A percentile compares a stretch with the other conserved stretches of the same genome.
phyloP scores from a whole-genome alignment of 441 rosid species.

The Pelargonium cotyledonis region DNA sequence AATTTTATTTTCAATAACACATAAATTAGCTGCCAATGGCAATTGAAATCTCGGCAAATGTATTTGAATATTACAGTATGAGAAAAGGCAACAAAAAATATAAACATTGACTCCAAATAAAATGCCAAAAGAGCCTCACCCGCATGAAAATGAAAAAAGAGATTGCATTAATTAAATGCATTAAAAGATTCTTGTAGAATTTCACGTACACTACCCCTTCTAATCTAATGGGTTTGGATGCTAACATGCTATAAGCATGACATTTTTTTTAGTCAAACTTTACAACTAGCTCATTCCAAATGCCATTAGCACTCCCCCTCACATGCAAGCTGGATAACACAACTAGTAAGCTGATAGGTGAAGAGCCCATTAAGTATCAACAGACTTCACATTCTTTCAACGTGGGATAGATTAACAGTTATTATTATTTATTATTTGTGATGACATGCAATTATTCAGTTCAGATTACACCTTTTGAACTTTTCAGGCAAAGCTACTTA shows the following conservation, averaged over 20 bases:
- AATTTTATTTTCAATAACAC: not conserved
- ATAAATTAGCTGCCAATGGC: not conserved
- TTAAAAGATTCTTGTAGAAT: not conserved
- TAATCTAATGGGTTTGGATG: no score
- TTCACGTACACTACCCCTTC: not conserved
- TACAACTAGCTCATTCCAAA: no score
- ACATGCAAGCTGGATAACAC: no score
- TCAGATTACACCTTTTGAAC: constrained; percentile 9
- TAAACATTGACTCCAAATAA: not conserved
- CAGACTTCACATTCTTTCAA: no score
- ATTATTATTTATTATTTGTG: not conserved
- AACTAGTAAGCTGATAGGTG: no score
- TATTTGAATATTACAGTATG: not conserved
- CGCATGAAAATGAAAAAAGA: no score
- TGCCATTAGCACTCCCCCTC: no score
- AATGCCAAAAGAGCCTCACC: not conserved
- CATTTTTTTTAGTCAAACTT: no score
- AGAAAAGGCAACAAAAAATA: no score
- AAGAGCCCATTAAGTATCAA: no score
- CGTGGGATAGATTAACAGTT: not conserved
- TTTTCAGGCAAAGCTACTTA: constrained; percentile 66
- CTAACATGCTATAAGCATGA: not conserved
- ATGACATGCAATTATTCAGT: constrained; percentile 6
- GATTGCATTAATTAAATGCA: not conserved
- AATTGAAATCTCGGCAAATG: not conserved